phyloP scores from a whole-genome alignment of 805 yeast genomes.

The Barnettozyma botsteinii region DNA sequence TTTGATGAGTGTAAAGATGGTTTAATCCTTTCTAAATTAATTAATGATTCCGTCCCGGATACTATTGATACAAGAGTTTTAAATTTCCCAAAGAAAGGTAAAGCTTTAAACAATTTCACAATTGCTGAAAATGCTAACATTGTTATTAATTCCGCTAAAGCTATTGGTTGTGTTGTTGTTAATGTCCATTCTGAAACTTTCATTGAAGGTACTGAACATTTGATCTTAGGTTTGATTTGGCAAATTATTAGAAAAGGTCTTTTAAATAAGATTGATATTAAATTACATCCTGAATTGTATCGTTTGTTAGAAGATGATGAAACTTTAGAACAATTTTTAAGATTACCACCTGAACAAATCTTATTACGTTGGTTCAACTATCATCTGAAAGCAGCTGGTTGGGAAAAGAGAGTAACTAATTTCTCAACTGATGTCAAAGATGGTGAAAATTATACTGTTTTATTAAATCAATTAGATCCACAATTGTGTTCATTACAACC shows the following conservation, averaged over 20 bases:
- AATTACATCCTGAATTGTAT: conserved; percentile 92
- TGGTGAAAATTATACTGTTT: conserved; percentile 90
- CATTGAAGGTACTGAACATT: conserved; percentile 89
- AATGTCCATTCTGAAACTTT: conserved; percentile 96
- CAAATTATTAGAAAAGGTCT: conserved; percentile 96
- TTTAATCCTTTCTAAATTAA: conserved; percentile 82
- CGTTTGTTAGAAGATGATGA: conserved; percentile 94
- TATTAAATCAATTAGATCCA: conserved; percentile 85
- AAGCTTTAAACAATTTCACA: conserved; percentile 83
- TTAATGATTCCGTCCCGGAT: conserved; percentile 97
- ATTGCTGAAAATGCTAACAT: conserved; percentile 97
- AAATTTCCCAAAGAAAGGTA: conserved; percentile 78
- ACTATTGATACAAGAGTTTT: conserved; percentile 97
- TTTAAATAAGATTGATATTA: conserved; percentile 90
- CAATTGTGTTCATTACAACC: conserved; percentile 78
- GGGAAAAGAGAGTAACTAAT: conserved; percentile 80
- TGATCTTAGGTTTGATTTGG: conserved; percentile 90
- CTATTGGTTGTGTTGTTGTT: conserved; percentile 97
- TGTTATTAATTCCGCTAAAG: conserved; percentile 97
- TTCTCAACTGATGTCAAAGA: conserved; percentile 86
- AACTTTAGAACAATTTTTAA: conserved; percentile 91
- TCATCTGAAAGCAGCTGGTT: conserved; percentile 88
- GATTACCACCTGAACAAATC: conserved; percentile 97
- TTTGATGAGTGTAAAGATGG: conserved; percentile 98
- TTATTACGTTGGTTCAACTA: conserved; percentile 95